Conservation (phyloP, 1,284 basidiomycete genomes). For the Ustilago crameri region DNA sequence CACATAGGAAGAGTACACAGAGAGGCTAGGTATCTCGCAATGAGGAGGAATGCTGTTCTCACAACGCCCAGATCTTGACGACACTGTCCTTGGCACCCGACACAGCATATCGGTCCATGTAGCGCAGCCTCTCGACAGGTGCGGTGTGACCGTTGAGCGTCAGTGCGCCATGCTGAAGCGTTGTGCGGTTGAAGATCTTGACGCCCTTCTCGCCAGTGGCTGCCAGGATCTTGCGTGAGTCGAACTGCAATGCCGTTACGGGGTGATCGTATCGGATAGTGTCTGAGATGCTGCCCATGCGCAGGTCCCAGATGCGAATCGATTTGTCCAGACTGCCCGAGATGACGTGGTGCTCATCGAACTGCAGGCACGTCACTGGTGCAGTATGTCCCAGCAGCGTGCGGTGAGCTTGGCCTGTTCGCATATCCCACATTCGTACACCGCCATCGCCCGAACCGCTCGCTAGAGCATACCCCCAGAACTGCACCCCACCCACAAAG, state of each 20-base stretch:
- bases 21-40: too few species aligned
- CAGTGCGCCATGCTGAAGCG: constrained; percentile 85
- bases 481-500: constrained; percentile 96
- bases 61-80: constrained; percentile 96
- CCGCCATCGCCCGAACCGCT: constrained; percentile 96
- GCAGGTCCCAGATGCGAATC: constrained; percentile 82
- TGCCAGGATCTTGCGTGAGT: constrained; percentile 90
- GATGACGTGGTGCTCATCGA: constrained; percentile 92
- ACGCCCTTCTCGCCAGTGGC: constrained; percentile 93
- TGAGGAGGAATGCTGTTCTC: background rate
- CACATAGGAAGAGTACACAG: too few species aligned
- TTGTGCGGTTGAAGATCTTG: constrained; percentile 96
- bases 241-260: constrained; percentile 90
- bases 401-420: constrained; percentile 95
- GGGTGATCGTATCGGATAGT: constrained; percentile 90
- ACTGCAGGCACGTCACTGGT: constrained; percentile 93
- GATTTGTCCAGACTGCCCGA: constrained; percentile 93
- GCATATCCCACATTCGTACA: constrained; percentile 99
- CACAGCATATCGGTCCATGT: constrained; percentile 95
- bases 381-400: constrained; percentile 92
- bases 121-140: constrained; percentile 88
- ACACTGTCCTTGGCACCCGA: constrained; percentile 87
- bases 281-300: constrained; percentile 87
- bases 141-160: constrained; percentile 89
- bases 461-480: constrained; percentile 97